Base-by-base conservation (phyloP, 2,329 filamentous ascomycete species). In the Exophiala viscosa region DNA sequence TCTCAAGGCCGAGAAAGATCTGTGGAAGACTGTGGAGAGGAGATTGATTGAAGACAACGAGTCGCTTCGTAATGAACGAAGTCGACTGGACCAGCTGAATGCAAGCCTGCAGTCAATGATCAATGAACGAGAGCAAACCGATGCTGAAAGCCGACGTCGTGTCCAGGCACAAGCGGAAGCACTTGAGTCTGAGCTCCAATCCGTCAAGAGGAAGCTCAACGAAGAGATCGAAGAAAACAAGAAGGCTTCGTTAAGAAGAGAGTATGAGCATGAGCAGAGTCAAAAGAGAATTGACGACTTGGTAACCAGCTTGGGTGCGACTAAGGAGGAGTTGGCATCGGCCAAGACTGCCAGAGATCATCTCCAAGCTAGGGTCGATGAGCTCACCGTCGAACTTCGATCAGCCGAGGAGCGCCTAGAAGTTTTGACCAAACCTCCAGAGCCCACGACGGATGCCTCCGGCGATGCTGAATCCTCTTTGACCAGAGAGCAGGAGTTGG, bases 261-360 rank as follows among this genome's bases (percentile, higher is more conserved):
- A 97, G 65, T 96, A 88, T 58, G 93, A 99, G 56, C 82, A 86
- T 38, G 86, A 90, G 60, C 90, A 97, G 67, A 85, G 82, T 45
- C 90, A 96, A 68, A 93, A 90, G 70, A 84, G 91, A 46, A 93
- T 97, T 55, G 92, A 99, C 61, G 92, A 97, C 64, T 81, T 99
- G 41, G 86, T 92, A 58, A 78, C 85, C 31, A 92, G 83, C 63
- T 76, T 96, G 36, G 80, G 88, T 61, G 83, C 90, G 55, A 83
- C 86, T 45, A 88, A 92, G 40, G 91, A 97, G 69, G 90, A 96
- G 62, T 81, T 95, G 46, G 83, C 93, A 41, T 85, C 86, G 20
- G 83, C 86, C 18, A 96, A 95, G 76, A 96, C 92, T 1, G 88
- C 84, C 42, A 84, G 87, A 43, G 92, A 97, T 67, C 88, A 96